These are phyloP conservation scores for Dictyostelium capitatum DNA, from an alignment of 78 protist genomes.

Conservation along the genomic window DNA sequence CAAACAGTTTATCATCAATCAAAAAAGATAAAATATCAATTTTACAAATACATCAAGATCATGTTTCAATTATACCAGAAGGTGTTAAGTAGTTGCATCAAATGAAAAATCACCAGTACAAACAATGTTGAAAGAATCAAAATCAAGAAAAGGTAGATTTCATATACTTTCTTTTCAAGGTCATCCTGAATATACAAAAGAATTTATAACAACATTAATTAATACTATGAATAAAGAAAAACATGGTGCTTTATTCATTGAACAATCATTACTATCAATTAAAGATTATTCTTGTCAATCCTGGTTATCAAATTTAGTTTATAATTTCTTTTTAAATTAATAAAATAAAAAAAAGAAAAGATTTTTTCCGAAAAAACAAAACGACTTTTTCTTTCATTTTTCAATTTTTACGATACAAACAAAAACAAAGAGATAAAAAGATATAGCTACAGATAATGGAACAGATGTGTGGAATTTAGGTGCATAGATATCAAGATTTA, in stretches of 20 bases:
- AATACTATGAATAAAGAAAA: background rate
- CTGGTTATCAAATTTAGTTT: background rate
- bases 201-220: slow-evolving; percentile 5
- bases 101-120: background rate
- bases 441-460: too few species aligned
- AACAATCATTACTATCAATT: background rate
- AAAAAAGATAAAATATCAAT: slow-evolving; percentile 20
- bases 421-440: too few species aligned
- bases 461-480: too few species aligned
- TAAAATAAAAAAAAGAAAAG: background rate
- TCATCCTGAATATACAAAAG: slow-evolving; percentile 32
- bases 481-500: too few species aligned
- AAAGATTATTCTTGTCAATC: background rate
- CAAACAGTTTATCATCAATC: background rate
- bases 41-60: slow-evolving; percentile 49
- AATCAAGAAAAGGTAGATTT: background rate
- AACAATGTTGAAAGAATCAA: slow-evolving; percentile 20
- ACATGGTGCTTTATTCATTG: background rate
- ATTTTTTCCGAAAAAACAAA: too few species aligned
- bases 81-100: background rate
- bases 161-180: slow-evolving; percentile 39
- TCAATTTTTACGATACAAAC: too few species aligned
- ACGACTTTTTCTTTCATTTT: too few species aligned
- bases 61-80: slow-evolving; percentile 7
- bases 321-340: slow-evolving; percentile 3